phyloP scores from a whole-genome alignment of 1,139 yeast genomes.

The Lodderomyces jiufengensis region DNA sequence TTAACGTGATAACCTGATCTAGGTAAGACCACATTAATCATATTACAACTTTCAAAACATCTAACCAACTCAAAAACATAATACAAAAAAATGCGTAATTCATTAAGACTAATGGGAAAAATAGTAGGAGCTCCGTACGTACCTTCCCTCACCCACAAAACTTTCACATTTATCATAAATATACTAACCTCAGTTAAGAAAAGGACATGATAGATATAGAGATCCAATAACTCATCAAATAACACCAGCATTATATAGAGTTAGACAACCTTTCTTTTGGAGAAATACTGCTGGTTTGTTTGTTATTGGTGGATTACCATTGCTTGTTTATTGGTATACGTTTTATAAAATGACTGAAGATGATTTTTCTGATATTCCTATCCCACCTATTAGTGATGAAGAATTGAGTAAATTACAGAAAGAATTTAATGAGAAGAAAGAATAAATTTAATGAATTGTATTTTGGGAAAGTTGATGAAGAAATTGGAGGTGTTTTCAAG shows the following conservation, averaged over 20 bases:
- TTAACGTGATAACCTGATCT: too few relatives aligned
- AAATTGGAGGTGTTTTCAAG: too few relatives aligned
- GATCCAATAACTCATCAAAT: constrained; percentile 78
- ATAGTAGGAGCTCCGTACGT: constrained; percentile 16
- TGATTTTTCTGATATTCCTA: constrained; percentile 86
- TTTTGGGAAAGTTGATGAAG: background rate
- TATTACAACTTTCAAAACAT: too few relatives aligned
- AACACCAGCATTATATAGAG: constrained; percentile 92
- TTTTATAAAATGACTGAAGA: constrained; percentile 70
- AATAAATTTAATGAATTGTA: background rate
- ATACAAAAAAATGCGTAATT: background rate
- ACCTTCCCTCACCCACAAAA: background rate
- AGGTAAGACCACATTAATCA: too few relatives aligned
- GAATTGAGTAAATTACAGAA: constrained; percentile 68
- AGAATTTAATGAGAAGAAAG: constrained; percentile 55
- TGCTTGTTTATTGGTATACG: constrained; percentile 72
- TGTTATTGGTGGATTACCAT: constrained; percentile 56
- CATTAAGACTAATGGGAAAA: constrained; percentile 10
- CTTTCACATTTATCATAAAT: background rate
- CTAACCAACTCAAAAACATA: background rate
- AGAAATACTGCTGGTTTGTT: constrained; percentile 65
- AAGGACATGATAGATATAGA: constrained; percentile 49
- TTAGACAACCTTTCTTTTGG: constrained; percentile 81
- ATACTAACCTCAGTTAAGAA: constrained; percentile 20
- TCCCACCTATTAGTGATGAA: constrained; percentile 82